Conservation (phyloP, 2,329 filamentous ascomycete species). For the Elsinoe batatas region DNA sequence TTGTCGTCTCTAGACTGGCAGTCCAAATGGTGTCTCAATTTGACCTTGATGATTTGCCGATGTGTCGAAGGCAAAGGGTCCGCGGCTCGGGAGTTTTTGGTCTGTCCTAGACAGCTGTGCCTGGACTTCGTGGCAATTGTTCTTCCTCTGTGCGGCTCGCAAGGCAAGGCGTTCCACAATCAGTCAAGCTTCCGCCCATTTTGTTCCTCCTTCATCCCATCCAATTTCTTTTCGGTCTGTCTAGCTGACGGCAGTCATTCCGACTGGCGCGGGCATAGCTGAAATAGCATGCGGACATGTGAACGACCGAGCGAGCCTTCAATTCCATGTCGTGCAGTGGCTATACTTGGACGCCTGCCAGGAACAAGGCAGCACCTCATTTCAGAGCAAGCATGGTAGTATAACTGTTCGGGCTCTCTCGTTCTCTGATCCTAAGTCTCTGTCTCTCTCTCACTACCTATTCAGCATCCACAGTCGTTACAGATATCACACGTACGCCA, state of each 20-base stretch:
- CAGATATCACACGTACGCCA: background rate
- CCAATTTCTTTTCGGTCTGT: background rate
- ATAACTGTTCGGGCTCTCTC: background rate
- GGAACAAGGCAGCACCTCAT: background rate
- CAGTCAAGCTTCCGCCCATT: constrained; percentile 1
- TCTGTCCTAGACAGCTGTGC: too few relatives aligned
- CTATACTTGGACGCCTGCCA: background rate
- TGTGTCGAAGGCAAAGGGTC: background rate
- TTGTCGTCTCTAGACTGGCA: too few relatives aligned
- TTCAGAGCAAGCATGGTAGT: background rate
- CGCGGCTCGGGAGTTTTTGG: too few relatives aligned
- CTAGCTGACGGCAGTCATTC: background rate
- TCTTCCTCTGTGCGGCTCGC: constrained; percentile 2
- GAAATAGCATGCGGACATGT: background rate
- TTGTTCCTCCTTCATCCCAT: background rate
- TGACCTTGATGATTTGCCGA: background rate
- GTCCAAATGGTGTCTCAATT: too few relatives aligned
- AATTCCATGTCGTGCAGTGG: background rate
- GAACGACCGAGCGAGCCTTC: background rate
- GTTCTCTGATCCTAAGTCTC: background rate
- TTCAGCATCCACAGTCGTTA: background rate
- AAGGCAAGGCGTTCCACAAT: constrained; percentile 7
- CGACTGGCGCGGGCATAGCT: constrained; percentile 4
- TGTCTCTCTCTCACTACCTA: background rate
- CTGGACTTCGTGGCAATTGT: too few relatives aligned